Base-by-base conservation (phyloP, 176 grass and related monocot genomes). In the Triticum urartu region DNA sequence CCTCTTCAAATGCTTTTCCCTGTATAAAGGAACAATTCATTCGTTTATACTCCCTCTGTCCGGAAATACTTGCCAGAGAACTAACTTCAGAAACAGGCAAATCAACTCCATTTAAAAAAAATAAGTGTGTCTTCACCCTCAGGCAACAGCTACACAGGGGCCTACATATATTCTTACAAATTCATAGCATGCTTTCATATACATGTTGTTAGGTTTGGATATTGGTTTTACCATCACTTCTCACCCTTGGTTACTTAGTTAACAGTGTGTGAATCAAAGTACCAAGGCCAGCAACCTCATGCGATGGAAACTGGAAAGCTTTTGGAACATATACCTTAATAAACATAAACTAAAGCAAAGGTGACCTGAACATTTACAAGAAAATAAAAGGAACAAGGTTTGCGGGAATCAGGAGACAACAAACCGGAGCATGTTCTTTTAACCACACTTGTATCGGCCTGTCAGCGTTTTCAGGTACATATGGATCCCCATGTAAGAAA, bases 1-100 rank as follows among this genome's bases (percentile, higher is more conserved):
- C 92, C 42, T 94, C 81, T 87, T 97, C 84, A 88, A 87, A 94
- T 42, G 73, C 90, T 86, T 94, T 94, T 54, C 59, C 81, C 95
- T 97, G 63, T n/a, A 42, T 68, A 85, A 79, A 12, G 1, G 12
- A 89, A 40, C 81, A 4, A 65, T 1, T 0, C 20, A 25, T 62
- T 61, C 12, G 54, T 82, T 62, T 17, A 17, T 64, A 68, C 33
- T 33, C 38, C 63, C 64, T 84, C 15, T 15, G 8, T 28, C 38
- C 38, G 38, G 38, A 39, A 38, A 39, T 39, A 39, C 38, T 39
- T 39, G 38, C 9, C 7, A 1, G 47, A 14, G 66, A 83, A 61
- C 18, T 40, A 21, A 42, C 12, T 24, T 40, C 54, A 64, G 6
- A 64, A 18, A 9, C 21, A 20, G 39, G 18, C 45, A 48, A 39